These are phyloP conservation scores for Leccinum pachyderme DNA, from an alignment of 1,284 basidiomycete species.

Conservation along the genomic window DNA sequence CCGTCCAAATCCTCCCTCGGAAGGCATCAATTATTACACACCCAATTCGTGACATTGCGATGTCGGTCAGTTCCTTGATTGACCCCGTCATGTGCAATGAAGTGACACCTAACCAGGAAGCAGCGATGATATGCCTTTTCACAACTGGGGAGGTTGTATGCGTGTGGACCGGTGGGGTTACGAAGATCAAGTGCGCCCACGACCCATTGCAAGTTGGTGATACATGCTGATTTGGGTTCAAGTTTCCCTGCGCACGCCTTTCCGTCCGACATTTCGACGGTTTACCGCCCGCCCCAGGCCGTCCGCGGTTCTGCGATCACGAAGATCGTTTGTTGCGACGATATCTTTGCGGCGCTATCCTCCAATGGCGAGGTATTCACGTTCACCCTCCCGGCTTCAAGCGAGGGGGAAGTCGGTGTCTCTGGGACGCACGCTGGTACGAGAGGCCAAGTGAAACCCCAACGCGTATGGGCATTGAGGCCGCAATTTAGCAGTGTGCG, in stretches of 20 bases:
- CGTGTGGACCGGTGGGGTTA: slow-evolving; percentile 75
- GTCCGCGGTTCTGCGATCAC: slow-evolving; percentile 68
- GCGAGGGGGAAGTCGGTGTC: slow-evolving; percentile 29
- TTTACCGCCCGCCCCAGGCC: slow-evolving; percentile 79
- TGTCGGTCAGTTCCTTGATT: slow-evolving; percentile 54
- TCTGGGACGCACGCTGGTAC: slow-evolving; percentile 28
- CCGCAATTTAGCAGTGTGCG: slow-evolving; percentile 85
- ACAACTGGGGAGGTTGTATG: slow-evolving; percentile 79
- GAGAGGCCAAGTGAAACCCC: slow-evolving; percentile 58
- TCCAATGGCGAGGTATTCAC: slow-evolving; percentile 91
- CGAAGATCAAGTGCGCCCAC: slow-evolving; percentile 65
- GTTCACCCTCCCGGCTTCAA: slow-evolving; percentile 54
- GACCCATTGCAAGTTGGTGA: not conserved
- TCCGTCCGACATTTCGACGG: slow-evolving; percentile 63
- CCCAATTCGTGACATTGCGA: slow-evolving; percentile 65
- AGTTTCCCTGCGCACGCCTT: slow-evolving; percentile 73
- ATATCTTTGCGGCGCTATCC: slow-evolving; percentile 83
- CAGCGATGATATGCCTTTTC: slow-evolving; percentile 78
- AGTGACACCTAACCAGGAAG: slow-evolving; percentile 52
- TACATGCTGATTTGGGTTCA: slow-evolving; percentile 13
- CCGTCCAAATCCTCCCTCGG: slow-evolving; percentile 79
- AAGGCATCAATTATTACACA: slow-evolving; percentile 79
- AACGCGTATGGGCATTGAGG: slow-evolving; percentile 88
- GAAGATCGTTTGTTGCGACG: slow-evolving; percentile 82
- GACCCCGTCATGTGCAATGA: slow-evolving; percentile 4